Percentiles rank a stretch among this genome's conserved stretches.
phyloP scores from a whole-genome alignment of 208 protist species.

The Entamoeba histolytica region DNA sequence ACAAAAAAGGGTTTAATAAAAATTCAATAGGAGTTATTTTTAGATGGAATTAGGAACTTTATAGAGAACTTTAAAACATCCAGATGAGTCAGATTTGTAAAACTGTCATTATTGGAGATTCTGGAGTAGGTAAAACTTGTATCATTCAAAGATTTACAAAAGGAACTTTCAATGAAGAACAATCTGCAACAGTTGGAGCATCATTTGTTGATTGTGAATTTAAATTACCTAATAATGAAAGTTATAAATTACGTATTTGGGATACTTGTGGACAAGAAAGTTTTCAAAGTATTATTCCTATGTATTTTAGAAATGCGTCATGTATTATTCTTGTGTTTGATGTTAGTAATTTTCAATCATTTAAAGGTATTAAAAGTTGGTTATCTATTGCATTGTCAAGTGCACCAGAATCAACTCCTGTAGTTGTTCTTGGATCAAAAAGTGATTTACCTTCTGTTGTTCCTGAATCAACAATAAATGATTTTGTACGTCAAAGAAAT shows the following conservation, averaged over 20 bases:
- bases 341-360: constrained; percentile 46
- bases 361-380: constrained; percentile 49
- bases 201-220: not conserved
- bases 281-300: not conserved
- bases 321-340: constrained; percentile 60
- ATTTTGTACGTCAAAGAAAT: not conserved
- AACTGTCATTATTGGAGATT: not conserved
- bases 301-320: not conserved
- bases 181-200: not conserved
- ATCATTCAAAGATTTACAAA: not conserved
- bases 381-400: constrained; percentile 13
- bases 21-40: not conserved
- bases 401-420: not conserved
- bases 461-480: not conserved
- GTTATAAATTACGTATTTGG: not conserved
- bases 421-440: not conserved
- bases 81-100: not conserved
- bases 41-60: not conserved
- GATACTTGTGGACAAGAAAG: constrained; percentile 14
- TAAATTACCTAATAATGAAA: not conserved
- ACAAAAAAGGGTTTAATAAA: no score
- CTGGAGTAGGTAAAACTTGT: not conserved
- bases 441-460: not conserved
- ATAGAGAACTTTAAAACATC: not conserved
- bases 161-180: not conserved